Evolutionary conservation across 2,329 filamentous ascomycete species (phyloP).

Genomic region (Aspergillus niger): DNA sequence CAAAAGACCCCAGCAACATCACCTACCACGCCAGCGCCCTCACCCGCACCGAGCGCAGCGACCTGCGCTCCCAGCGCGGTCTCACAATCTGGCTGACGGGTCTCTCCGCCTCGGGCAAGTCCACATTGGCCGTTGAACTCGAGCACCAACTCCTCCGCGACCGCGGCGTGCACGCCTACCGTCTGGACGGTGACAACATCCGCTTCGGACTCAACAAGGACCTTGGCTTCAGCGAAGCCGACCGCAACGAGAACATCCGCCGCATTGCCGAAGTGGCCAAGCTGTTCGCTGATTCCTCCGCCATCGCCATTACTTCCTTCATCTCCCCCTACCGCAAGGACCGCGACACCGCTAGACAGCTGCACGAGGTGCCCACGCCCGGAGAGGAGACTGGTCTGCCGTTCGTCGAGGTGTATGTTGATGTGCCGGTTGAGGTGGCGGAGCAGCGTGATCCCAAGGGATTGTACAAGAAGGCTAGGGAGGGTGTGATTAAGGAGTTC

Average conservation of each 20-base stretch:
- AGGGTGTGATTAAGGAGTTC: constrained; percentile 94
- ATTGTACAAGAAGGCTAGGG: constrained; percentile 93
- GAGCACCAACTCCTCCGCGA: constrained; percentile 83
- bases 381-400: constrained; percentile 67
- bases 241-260: constrained; percentile 97
- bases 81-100: constrained; percentile 98
- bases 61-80: constrained; percentile 74
- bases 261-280: constrained; percentile 96
- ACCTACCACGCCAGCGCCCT: constrained; percentile 49
- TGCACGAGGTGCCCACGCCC: constrained; percentile 68
- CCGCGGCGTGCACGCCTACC: constrained; percentile 82
- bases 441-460: constrained; percentile 97
- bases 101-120: constrained; percentile 94
- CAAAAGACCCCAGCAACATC: constrained; percentile 43
- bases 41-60: constrained; percentile 44
- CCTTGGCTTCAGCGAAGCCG: constrained; percentile 87
- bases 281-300: constrained; percentile 88
- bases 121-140: constrained; percentile 91
- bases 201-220: constrained; percentile 98
- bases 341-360: constrained; percentile 74
- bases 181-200: constrained; percentile 96
- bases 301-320: constrained; percentile 90
- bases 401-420: constrained; percentile 92
- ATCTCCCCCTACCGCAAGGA: constrained; percentile 94
- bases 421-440: constrained; percentile 86